Percentiles rank a stretch among this genome's conserved stretches.
Conservation (phyloP, 495 filamentous ascomycete genomes). For the Penicillium atrosanguineum region DNA sequence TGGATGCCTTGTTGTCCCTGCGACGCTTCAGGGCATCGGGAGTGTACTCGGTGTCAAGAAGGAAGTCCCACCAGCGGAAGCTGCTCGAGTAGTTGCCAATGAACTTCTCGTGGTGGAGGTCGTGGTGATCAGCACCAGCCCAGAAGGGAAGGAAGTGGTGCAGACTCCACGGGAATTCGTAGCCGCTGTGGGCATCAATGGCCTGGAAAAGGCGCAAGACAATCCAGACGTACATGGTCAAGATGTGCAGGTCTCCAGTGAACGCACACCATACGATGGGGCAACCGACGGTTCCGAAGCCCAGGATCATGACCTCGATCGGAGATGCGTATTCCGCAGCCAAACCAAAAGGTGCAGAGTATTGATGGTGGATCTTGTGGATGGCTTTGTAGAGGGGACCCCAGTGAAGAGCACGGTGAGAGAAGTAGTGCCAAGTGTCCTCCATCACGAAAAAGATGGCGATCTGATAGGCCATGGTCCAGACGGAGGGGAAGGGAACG, state of each 20-base stretch:
- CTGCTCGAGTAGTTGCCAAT: constrained; percentile 96
- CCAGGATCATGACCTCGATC: constrained; percentile 96
- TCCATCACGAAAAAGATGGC: constrained; percentile 93
- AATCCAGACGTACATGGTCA: constrained; percentile 99
- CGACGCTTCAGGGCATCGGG: constrained; percentile 82
- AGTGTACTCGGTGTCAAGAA: constrained; percentile 89
- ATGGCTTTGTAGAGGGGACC: constrained; percentile 89
- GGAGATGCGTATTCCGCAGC: constrained; percentile 97
- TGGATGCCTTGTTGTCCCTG: constrained; percentile 70
- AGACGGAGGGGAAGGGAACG: constrained; percentile 82
- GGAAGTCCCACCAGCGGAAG: constrained; percentile 98
- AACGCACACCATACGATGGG: constrained; percentile 84
- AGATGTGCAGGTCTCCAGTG: constrained; percentile 83
- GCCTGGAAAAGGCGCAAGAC: constrained; percentile 90
- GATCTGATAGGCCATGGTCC: constrained; percentile 89
- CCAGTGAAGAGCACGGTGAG: constrained; percentile 92
- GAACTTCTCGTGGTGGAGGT: constrained; percentile 94
- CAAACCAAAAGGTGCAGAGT: constrained; percentile 94
- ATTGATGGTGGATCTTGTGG: constrained; percentile 98
- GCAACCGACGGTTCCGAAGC: constrained; percentile 78
- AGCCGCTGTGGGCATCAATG: constrained; percentile 95
- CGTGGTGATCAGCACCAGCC: constrained; percentile 96
- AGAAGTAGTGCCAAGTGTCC: constrained; percentile 98
- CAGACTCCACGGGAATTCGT: constrained; percentile 96
- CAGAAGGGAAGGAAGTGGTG: constrained; percentile 97